phyloP scores from a whole-genome alignment of 176 grass and related monocot species.

The Cenchrus americanus region DNA sequence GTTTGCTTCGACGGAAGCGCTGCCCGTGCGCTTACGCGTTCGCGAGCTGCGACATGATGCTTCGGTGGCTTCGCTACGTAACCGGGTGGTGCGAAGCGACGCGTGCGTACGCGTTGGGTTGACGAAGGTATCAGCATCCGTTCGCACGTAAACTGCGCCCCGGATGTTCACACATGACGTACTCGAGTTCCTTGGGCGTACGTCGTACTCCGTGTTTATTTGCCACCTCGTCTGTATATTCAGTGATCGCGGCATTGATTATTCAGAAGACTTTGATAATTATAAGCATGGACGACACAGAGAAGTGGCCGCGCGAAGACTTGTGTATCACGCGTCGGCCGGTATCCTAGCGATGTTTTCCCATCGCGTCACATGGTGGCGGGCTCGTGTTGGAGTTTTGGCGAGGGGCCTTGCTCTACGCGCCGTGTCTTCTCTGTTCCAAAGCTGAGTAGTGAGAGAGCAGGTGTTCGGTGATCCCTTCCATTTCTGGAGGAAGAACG shows the following conservation, averaged over 20 bases:
- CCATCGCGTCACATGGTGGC: too few relatives aligned
- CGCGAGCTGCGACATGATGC: not conserved
- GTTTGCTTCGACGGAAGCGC: slow-evolving; percentile 1
- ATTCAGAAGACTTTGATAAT: not conserved
- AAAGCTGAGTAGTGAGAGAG: too few relatives aligned
- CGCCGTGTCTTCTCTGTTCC: too few relatives aligned
- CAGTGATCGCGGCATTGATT: not conserved
- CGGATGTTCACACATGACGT: not conserved
- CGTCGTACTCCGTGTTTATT: too few relatives aligned
- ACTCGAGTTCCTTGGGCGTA: not conserved
- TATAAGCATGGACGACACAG: not conserved
- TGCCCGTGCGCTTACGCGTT: not conserved
- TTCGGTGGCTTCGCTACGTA: not conserved
- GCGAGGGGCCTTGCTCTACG: too few relatives aligned
- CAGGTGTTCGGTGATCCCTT: too few relatives aligned
- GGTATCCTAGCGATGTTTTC: too few relatives aligned
- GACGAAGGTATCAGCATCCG: not conserved
- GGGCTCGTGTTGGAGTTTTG: too few relatives aligned
- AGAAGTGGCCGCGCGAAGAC: too few relatives aligned
- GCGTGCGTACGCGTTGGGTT: not conserved
- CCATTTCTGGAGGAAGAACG: too few relatives aligned
- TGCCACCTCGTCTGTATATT: not conserved
- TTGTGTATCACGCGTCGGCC: too few relatives aligned
- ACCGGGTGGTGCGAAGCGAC: not conserved
- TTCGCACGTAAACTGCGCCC: not conserved